Conservation (phyloP, 228 moss, liverwort and hornwort genomes). For the Sphagnum magellanicum region DNA sequence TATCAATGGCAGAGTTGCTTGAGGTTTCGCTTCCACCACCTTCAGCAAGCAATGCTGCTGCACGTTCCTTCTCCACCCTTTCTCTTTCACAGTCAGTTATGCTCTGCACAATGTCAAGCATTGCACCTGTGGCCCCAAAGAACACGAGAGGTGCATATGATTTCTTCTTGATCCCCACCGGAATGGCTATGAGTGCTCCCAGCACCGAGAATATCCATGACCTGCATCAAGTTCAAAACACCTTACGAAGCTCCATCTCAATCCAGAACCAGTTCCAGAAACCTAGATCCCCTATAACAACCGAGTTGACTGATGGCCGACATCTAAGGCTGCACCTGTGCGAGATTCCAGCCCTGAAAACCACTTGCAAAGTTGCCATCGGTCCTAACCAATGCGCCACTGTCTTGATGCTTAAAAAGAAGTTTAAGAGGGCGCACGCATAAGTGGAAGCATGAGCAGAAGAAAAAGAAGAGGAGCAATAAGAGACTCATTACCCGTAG, state of each 20-base stretch:
- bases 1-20: too few relatives aligned
- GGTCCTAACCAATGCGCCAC: not conserved
- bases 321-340: not conserved
- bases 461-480: not conserved
- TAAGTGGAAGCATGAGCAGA: not conserved
- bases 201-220: constrained; percentile 85
- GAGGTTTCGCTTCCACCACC: too few relatives aligned
- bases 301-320: not conserved
- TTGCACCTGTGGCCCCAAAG: constrained; percentile 87
- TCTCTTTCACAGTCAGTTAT: constrained; percentile 74
- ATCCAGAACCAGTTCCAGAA: constrained; percentile 1
- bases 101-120: constrained; percentile 87
- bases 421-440: not conserved
- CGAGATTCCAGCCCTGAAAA: not conserved
- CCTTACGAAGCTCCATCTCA: not conserved
- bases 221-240: constrained; percentile 19
- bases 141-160: constrained; percentile 77
- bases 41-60: not conserved
- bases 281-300: not conserved
- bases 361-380: not conserved
- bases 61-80: constrained; percentile 46
- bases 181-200: constrained; percentile 68
- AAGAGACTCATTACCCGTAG: constrained; percentile 35
- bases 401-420: not conserved
- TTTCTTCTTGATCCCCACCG: constrained; percentile 71